Base-by-base conservation (phyloP, 2,329 filamentous ascomycete species). In the Cytospora piceicola region DNA sequence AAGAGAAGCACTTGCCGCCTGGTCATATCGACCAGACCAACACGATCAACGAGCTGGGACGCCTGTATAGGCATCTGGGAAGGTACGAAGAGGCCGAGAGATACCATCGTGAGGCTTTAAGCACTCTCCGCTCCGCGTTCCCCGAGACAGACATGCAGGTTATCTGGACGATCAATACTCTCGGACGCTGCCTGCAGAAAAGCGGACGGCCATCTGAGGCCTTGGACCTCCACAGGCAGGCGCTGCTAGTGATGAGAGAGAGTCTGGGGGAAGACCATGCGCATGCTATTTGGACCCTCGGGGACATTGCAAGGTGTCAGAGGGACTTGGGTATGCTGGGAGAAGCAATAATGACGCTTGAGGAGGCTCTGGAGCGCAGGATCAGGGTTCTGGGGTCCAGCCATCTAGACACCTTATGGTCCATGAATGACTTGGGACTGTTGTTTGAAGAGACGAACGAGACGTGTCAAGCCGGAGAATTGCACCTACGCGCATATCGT, bases 31-130 rank as follows among this genome's bases (percentile, higher is more conserved):
- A 55, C 29, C 29, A 20, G 15, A 27, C 27, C n/a, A n/a, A 55
- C 53, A 55, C 53, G 3, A 32, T 55, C 17, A 55, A 55, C 53
- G 53, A 55, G 24, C 53, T 55, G 27, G 53, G 53, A 27, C 53
- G 24, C 8, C 24, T 55, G 12, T 6, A 55, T 20, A 27, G 53
- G 14, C 53, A 30, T n/a, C 53, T 55, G 15, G 53, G 53, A 20
- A 8, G n/a, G 17, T 27, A 30, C 12, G 27, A 27, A 20, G 27
- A 32, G 27, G 29, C 53, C 12, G 27, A 55, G 53, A 30, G 27
- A 20, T 30, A 30, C 27, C 53, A 55, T 14, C 29, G 4, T 11
- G 9, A 14, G 8, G 53, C 53, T 5, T 30, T 55, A 8, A 30
- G 27, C 17, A 30, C 27, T 7, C 27, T 55, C n/a, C 53, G 29